Conservation (phyloP, 108 stramenopile genomes). For the Licmophora abbreviata region DNA sequence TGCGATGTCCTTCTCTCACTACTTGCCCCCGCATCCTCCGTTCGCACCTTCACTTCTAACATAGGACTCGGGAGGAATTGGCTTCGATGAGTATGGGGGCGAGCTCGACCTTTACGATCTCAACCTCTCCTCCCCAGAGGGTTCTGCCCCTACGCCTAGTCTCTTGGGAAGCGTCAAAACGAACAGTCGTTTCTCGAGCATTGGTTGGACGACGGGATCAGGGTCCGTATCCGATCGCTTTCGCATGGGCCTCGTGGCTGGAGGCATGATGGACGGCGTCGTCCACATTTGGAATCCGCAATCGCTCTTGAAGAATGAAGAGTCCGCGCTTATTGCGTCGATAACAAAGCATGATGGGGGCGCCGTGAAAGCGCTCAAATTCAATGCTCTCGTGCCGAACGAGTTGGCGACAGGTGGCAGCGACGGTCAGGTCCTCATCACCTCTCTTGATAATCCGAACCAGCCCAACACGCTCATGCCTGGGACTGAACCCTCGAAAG, state of each 20-base stretch:
- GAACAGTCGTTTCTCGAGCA: constrained; percentile 47
- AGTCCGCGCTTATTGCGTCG: constrained; percentile 26
- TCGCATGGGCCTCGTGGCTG: constrained; percentile 79
- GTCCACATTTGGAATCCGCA: constrained; percentile 88
- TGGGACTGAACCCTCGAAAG: constrained; percentile 36
- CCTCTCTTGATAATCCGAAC: constrained; percentile 33
- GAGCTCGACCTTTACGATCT: constrained; percentile 86
- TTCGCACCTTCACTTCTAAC: neutral
- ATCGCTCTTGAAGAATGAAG: constrained; percentile 31
- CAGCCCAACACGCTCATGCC: constrained; percentile 29
- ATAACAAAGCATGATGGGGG: constrained; percentile 40
- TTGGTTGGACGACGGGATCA: constrained; percentile 43
- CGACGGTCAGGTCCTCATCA: constrained; percentile 72
- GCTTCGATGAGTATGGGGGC: constrained; percentile 94
- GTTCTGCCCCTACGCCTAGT: constrained; percentile 11
- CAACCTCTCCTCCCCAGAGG: constrained; percentile 9
- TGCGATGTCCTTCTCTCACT: no score
- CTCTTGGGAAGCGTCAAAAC: constrained; percentile 75
- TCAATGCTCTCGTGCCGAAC: constrained; percentile 66
- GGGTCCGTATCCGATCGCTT: constrained; percentile 13
- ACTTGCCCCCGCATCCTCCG: no score
- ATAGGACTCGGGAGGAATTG: constrained; percentile 50
- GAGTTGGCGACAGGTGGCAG: constrained; percentile 80
- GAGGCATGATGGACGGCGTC: constrained; percentile 94
- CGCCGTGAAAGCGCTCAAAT: constrained; percentile 74